phyloP scores from a whole-genome alignment of 441 rosid genomes.

The Populus hybrid region DNA sequence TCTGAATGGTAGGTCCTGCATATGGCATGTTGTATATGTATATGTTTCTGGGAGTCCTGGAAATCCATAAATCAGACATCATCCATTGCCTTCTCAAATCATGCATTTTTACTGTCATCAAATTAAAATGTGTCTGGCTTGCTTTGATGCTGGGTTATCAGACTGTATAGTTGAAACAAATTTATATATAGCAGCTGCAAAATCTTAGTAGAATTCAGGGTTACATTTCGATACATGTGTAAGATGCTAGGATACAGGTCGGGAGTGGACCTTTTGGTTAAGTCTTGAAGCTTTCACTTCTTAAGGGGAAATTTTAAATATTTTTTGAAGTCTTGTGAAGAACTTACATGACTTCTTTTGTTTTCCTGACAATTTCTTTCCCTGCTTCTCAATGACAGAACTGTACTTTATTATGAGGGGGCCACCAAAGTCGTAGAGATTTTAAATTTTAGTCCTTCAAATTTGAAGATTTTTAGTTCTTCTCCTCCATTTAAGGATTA shows the following conservation, averaged over 20 bases:
- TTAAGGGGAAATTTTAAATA: not conserved
- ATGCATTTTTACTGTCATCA: not conserved
- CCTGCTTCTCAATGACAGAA: not conserved
- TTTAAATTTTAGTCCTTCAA: not conserved
- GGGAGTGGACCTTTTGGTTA: not conserved
- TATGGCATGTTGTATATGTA: not conserved
- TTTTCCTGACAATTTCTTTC: not conserved
- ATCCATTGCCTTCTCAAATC: not conserved
- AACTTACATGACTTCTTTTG: not conserved
- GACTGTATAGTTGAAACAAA: not conserved
- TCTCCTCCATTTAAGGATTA: not conserved
- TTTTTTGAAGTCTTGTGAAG: not conserved
- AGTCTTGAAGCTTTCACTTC: not conserved
- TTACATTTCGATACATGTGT: not conserved
- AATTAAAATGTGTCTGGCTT: not conserved
- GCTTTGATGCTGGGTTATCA: not conserved
- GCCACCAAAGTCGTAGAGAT: not conserved
- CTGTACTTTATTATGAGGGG: not conserved
- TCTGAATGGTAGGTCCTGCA: conserved; percentile 58
- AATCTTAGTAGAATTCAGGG: not conserved
- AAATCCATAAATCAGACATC: not conserved
- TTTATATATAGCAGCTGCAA: not conserved
- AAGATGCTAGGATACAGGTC: not conserved
- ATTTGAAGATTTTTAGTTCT: not conserved
- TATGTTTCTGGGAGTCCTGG: not conserved